Percentiles rank a stretch among this genome's conserved stretches.
Conservation (phyloP, 2,329 filamentous ascomycete genomes). For the Epichloe glyceriae region DNA sequence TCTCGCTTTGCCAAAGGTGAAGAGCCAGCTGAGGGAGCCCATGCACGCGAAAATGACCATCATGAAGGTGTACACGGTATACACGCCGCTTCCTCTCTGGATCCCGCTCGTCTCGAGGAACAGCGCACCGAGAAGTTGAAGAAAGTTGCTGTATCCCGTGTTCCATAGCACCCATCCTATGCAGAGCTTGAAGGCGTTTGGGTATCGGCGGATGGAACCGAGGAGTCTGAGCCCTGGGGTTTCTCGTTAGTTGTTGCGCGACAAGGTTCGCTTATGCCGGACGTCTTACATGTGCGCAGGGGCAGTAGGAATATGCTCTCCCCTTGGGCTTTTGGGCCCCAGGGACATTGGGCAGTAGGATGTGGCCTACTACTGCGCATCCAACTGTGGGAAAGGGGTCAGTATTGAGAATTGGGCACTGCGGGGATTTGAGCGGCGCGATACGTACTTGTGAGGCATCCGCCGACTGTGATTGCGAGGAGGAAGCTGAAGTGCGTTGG, state of each 20-base stretch:
- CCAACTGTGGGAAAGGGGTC: slow-evolving; percentile 1
- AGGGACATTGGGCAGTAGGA: slow-evolving; percentile 8
- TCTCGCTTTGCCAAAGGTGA: slow-evolving; percentile 4
- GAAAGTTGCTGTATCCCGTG: slow-evolving; percentile 10
- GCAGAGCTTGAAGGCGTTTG: slow-evolving; percentile 12
- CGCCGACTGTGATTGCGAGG: slow-evolving; percentile 9
- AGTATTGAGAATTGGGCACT: neutral
- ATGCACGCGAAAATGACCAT: slow-evolving; percentile 10
- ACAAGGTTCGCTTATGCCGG: neutral
- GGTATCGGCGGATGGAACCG: slow-evolving; percentile 9
- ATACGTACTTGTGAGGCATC: slow-evolving; percentile 9
- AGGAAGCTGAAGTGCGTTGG: slow-evolving; percentile 5
- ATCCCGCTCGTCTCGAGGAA: slow-evolving; percentile 10
- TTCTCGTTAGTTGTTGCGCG: neutral
- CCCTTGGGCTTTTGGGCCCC: slow-evolving; percentile 6
- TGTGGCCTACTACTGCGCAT: slow-evolving; percentile 8
- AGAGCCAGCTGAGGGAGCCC: slow-evolving; percentile 9
- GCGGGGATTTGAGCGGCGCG: no score
- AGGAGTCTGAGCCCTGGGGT: slow-evolving; percentile 9
- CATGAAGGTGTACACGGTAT: slow-evolving; percentile 10
- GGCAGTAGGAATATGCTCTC: slow-evolving; percentile 9
- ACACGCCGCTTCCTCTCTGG: slow-evolving; percentile 9
- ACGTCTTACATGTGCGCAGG: slow-evolving; percentile 8
- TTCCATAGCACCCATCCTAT: slow-evolving; percentile 11
- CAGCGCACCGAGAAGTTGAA: slow-evolving; percentile 8